A percentile compares a stretch with the other conserved stretches of the same genome.
Evolutionary conservation across 2,329 filamentous ascomycete genomes (phyloP).

Genomic region (Penicillium sp.): DNA sequence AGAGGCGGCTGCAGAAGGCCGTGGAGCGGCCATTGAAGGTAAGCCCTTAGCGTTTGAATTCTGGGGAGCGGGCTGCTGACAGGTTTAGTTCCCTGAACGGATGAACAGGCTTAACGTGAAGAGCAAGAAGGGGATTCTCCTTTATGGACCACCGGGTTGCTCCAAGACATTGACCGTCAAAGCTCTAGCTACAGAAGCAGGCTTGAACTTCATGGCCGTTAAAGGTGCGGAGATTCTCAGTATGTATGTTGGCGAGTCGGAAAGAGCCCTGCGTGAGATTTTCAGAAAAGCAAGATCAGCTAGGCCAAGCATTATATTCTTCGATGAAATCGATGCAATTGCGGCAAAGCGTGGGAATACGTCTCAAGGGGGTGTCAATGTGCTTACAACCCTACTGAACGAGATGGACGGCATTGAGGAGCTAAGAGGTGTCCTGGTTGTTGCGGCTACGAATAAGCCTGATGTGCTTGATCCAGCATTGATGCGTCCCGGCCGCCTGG

Average conservation of each 20-base stretch:
- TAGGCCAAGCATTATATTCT: constrained; percentile 91
- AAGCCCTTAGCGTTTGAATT: constrained; percentile 16
- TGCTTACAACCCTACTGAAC: constrained; percentile 85
- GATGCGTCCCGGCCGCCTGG: constrained; percentile 83
- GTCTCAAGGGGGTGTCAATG: constrained; percentile 69
- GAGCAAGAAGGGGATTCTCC: constrained; percentile 78
- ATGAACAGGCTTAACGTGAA: constrained; percentile 58
- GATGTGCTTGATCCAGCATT: constrained; percentile 85
- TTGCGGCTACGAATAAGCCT: constrained; percentile 91
- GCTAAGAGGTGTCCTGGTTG: constrained; percentile 79
- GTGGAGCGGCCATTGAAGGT: constrained; percentile 64
- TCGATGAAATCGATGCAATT: constrained; percentile 94
- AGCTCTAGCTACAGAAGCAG: constrained; percentile 86
- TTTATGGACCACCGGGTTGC: constrained; percentile 92
- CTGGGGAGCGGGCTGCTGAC: not conserved
- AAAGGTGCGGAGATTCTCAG: constrained; percentile 92
- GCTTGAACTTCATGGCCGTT: constrained; percentile 91
- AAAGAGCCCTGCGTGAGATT: constrained; percentile 81
- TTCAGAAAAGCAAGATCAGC: constrained; percentile 86
- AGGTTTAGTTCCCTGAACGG: constrained; percentile 52
- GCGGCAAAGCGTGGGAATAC: constrained; percentile 60
- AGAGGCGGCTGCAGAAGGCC: constrained; percentile 66
- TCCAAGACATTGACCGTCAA: constrained; percentile 93
- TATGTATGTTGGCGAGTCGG: constrained; percentile 97
- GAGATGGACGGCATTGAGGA: constrained; percentile 96